Percentiles rank a stretch among this genome's conserved stretches.
Conservation (phyloP, 345 rosid genomes). For the Anacardium occidentale region DNA sequence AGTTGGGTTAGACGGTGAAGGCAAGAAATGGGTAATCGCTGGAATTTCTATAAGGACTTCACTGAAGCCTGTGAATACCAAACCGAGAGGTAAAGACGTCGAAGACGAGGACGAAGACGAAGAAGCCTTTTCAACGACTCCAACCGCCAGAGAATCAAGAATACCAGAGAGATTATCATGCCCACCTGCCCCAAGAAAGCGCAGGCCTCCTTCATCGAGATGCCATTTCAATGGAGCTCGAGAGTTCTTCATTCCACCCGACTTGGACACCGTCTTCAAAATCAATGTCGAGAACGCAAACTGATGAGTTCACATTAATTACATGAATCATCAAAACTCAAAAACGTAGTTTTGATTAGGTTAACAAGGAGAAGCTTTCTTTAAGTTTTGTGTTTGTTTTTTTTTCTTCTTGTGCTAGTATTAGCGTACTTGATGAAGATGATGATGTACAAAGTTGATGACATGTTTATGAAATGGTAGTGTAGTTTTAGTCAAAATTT, state of each 20-base stretch:
- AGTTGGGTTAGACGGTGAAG: conserved; percentile 51
- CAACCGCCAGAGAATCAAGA: conserved; percentile 73
- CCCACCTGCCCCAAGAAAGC: conserved; percentile 87
- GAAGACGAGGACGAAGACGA: conserved; percentile 36
- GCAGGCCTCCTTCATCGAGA: conserved; percentile 49
- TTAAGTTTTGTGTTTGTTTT: neutral
- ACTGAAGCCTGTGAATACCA: conserved; percentile 67
- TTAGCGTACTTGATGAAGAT: conserved; percentile 19
- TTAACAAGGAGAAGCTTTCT: neutral
- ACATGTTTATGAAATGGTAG: conserved; percentile 35
- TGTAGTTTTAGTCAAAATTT: conserved; percentile 14
- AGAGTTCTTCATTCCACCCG: conserved; percentile 81
- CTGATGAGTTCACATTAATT: conserved; percentile 20
- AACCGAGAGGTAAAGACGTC: conserved; percentile 36
- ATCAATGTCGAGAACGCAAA: conserved; percentile 57
- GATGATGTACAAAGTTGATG: conserved; percentile 42
- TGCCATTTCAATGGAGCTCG: conserved; percentile 50
- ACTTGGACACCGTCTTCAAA: conserved; percentile 75
- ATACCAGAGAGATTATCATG: conserved; percentile 65
- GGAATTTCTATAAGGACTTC: conserved; percentile 60
- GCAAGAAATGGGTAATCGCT: conserved; percentile 76
- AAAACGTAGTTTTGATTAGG: neutral
- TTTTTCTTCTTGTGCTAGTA: neutral
- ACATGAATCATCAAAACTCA: neutral
- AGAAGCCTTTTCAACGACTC: conserved; percentile 63